Percentiles rank a stretch among this genome's conserved stretches.
Evolutionary conservation across 495 filamentous ascomycete genomes (phyloP).

Genomic region (Glarea lozoyensis): DNA sequence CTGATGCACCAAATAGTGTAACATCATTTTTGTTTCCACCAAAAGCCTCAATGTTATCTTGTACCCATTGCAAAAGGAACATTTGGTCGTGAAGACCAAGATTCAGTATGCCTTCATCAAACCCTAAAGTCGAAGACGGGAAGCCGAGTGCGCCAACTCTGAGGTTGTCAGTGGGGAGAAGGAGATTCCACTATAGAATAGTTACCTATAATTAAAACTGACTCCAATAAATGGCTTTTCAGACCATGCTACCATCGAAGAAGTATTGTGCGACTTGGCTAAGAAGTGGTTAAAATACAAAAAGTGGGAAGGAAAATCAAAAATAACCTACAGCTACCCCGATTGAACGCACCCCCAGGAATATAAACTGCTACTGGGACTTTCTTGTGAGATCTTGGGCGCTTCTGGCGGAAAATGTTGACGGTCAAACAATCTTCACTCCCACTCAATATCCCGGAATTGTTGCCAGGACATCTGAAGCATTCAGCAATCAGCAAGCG

Average conservation of each 20-base stretch:
- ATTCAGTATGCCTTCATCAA: slow-evolving; percentile 50
- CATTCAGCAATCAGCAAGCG: not conserved
- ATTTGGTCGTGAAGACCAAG: slow-evolving; percentile 61
- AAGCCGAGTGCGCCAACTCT: slow-evolving; percentile 58
- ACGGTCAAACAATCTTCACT: slow-evolving; percentile 42
- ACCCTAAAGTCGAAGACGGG: slow-evolving; percentile 41
- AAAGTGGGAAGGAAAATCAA: not conserved
- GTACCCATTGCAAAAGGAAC: slow-evolving; percentile 54
- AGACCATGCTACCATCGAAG: slow-evolving; percentile 35
- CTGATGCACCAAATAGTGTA: slow-evolving; percentile 57
- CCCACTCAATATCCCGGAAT: not conserved
- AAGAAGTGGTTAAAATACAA: slow-evolving; percentile 29
- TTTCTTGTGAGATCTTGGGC: slow-evolving; percentile 18
- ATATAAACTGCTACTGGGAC: slow-evolving; percentile 52
- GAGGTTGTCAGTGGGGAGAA: not conserved
- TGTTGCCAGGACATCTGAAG: slow-evolving; percentile 13
- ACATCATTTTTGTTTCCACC: slow-evolving; percentile 54
- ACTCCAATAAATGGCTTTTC: slow-evolving; percentile 46
- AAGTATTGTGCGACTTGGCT: slow-evolving; percentile 15
- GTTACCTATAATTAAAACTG: slow-evolving; percentile 49
- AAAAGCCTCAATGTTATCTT: slow-evolving; percentile 48
- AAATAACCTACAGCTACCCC: slow-evolving; percentile 24
- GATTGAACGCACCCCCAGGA: slow-evolving; percentile 45
- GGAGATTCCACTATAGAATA: not conserved
- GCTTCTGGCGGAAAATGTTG: slow-evolving; percentile 32